Base-by-base conservation (phyloP, 805 yeast genomes). In the Kregervanrija fluxuum region DNA sequence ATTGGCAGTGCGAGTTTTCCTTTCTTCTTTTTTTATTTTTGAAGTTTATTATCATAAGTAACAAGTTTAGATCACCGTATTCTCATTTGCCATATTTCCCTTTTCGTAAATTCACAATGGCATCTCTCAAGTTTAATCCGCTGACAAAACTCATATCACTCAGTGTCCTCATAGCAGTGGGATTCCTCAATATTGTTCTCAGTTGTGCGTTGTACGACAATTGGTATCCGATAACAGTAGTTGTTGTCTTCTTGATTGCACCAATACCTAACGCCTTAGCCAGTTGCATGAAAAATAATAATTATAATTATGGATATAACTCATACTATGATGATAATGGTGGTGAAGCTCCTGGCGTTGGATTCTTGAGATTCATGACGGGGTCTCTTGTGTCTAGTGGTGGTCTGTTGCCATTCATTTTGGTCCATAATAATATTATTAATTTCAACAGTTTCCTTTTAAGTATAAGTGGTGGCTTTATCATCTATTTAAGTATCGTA, bases 181-280 rank as follows among this genome's bases (percentile, higher is more conserved):
- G 99, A 12, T 90, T 91, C 56, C 75, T 91, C 30, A 73, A 90
- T 53, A 93, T 90, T 38, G 83, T 91, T 30, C 70, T 93, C 35
- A 85, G 95, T 43, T 88, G 96, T 54, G 91, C 91, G 3, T 70
- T 93, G 17, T 87, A 75, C 67, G 80, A 84, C 46, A 90, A 89
- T 64, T 93, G 96, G 90, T 79, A 82, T 54, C 97, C 99, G 38
- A 71, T 91, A 52, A 77, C 81, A 38, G 93, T 85, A 52, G 65
- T 65, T 4, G 54, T 48, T 4, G 52, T 65, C 6, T 65, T 64
- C 43, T 49, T 65, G 16, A 15, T 62, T n/a, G 68, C 68, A 1
- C 68, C 69, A 11, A 45, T 65, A n/a, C 69, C 69, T 14, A 64
- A 65, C 43, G 51, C 62, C 5, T 30, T 65, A 3, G 53, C 61